Evolutionary conservation across 1,284 basidiomycete species (phyloP).

Genomic region (Puccinia triticina): DNA sequence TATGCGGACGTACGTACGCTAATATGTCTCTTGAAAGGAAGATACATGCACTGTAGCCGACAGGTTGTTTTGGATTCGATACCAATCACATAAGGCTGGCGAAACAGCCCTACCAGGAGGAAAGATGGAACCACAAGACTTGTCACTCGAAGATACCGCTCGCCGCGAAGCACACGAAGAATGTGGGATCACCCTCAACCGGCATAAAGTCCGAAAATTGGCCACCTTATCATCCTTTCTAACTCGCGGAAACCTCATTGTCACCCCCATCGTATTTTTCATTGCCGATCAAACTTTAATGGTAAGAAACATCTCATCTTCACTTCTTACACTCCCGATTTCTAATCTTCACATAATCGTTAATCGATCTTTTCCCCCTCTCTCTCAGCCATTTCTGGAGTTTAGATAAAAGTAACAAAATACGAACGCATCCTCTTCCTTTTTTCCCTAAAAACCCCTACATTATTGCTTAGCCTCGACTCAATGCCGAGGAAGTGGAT

Average conservation of each 20-base stretch:
- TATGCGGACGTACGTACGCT: slow-evolving; percentile 38
- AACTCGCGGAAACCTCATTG: slow-evolving; percentile 38
- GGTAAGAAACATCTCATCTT: slow-evolving; percentile 11
- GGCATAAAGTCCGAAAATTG: slow-evolving; percentile 35
- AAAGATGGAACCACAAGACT: slow-evolving; percentile 31
- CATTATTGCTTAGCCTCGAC: slow-evolving; percentile 22
- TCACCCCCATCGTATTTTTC: slow-evolving; percentile 46
- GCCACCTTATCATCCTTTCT: slow-evolving; percentile 25
- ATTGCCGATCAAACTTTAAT: slow-evolving; percentile 44
- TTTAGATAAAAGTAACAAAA: slow-evolving; percentile 17
- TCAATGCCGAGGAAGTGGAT: slow-evolving; percentile 41
- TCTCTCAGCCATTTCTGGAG: neutral
- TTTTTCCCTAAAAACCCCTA: neutral
- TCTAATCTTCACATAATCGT: neutral
- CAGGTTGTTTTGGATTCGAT: neutral
- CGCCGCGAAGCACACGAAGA: slow-evolving; percentile 45
- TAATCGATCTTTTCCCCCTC: neutral
- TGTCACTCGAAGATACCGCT: slow-evolving; percentile 25
- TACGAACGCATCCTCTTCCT: neutral
- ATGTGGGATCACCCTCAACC: slow-evolving; percentile 27
- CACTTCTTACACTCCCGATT: neutral
- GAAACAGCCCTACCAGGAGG: slow-evolving; percentile 46
- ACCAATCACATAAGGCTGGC: slow-evolving; percentile 20
- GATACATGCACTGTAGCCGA: neutral
- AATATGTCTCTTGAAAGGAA: neutral